These are phyloP conservation scores for Rhodotorula paludigena DNA, from an alignment of 768 basidiomycete species.

Conservation along the genomic window DNA sequence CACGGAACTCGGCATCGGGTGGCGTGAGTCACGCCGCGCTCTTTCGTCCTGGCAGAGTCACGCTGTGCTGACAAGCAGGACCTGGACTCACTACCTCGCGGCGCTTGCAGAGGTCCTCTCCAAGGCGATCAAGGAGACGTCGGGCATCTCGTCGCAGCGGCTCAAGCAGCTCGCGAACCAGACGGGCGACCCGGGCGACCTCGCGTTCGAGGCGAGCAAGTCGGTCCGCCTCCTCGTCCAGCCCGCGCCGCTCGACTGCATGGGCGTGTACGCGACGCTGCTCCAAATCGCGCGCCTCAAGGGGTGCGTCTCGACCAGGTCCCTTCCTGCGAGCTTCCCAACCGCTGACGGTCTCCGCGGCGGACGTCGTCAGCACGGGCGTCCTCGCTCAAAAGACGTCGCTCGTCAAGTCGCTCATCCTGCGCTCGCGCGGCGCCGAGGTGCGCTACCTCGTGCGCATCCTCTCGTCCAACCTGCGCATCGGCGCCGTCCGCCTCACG, in stretches of 20 bases:
- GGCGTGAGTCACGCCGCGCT: slow-evolving; percentile 15
- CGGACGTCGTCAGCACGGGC: slow-evolving; percentile 53
- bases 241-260: slow-evolving; percentile 62
- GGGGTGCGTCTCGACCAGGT: slow-evolving; percentile 4
- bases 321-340: neutral
- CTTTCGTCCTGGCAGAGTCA: neutral
- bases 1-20: slow-evolving; percentile 51
- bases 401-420: slow-evolving; percentile 72
- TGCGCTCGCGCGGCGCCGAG: slow-evolving; percentile 81
- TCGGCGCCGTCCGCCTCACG: slow-evolving; percentile 80
- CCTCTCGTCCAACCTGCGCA: slow-evolving; percentile 68
- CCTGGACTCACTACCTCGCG: too few species aligned
- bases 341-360: too few species aligned
- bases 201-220: slow-evolving; percentile 76
- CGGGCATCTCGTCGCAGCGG: slow-evolving; percentile 46
- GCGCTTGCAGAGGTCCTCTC: slow-evolving; percentile 20
- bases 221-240: slow-evolving; percentile 68
- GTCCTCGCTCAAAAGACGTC: slow-evolving; percentile 70
- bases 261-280: slow-evolving; percentile 63
- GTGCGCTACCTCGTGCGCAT: slow-evolving; percentile 73
- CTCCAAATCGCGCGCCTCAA: slow-evolving; percentile 59
- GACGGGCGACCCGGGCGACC: slow-evolving; percentile 67
- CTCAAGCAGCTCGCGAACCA: slow-evolving; percentile 59
- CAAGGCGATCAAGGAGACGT: slow-evolving; percentile 37
- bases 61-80: neutral